A percentile compares a stretch with the other conserved stretches of the same genome.
Conservation (phyloP, 2,329 filamentous ascomycete species). For the Trichoderma brevicompactum region DNA sequence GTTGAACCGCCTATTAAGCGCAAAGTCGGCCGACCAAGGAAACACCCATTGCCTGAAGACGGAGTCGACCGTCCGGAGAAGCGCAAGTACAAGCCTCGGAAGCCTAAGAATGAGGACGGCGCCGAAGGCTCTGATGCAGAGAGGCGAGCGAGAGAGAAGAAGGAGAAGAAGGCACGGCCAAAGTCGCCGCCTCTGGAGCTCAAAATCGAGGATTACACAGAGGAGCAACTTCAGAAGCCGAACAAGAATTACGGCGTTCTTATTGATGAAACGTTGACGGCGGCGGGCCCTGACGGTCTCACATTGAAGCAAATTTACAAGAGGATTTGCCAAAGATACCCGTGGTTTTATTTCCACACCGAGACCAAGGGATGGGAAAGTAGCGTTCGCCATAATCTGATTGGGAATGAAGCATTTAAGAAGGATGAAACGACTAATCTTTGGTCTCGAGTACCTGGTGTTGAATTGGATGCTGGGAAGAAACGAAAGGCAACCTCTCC, state of each 20-base stretch:
- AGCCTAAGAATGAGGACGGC: slow-evolving; percentile 57
- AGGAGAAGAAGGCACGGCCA: slow-evolving; percentile 61
- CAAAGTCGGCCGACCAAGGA: slow-evolving; percentile 67
- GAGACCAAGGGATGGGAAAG: slow-evolving; percentile 70
- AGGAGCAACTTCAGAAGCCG: slow-evolving; percentile 63
- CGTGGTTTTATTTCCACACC: slow-evolving; percentile 63
- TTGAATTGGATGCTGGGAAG: slow-evolving; percentile 64
- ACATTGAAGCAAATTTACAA: slow-evolving; percentile 68
- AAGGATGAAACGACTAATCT: slow-evolving; percentile 61
- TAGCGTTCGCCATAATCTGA: slow-evolving; percentile 66
- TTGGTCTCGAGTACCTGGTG: slow-evolving; percentile 62
- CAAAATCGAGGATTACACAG: slow-evolving; percentile 58
- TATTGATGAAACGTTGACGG: slow-evolving; percentile 63
- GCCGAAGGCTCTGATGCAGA: slow-evolving; percentile 62
- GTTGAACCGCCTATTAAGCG: slow-evolving; percentile 61
- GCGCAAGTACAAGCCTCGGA: slow-evolving; percentile 68
- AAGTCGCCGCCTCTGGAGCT: slow-evolving; percentile 65
- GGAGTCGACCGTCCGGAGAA: slow-evolving; percentile 61
- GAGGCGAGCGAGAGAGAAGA: slow-evolving; percentile 60
- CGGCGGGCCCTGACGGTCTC: slow-evolving; percentile 57
- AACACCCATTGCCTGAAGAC: slow-evolving; percentile 65
- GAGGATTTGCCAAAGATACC: slow-evolving; percentile 61
- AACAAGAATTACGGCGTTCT: slow-evolving; percentile 66
- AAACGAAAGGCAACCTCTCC: slow-evolving; percentile 61
- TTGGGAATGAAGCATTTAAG: slow-evolving; percentile 64